These are phyloP conservation scores for Coemansia javaensis DNA, from an alignment of 192 early-diverging fungal genomes.

Conservation along the genomic window DNA sequence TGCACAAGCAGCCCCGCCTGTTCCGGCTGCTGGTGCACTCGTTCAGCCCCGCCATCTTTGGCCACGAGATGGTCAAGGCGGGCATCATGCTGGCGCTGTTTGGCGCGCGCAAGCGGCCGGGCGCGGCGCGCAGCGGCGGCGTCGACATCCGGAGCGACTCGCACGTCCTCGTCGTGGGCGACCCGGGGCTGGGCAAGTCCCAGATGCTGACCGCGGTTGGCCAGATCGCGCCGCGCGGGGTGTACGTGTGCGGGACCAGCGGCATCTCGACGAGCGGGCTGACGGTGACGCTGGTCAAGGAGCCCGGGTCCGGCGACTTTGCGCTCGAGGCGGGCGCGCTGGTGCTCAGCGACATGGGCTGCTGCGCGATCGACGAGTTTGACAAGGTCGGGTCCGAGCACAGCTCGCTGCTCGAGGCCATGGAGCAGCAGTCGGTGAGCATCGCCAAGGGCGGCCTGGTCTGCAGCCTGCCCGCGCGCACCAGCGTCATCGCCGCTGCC, in stretches of 20 bases:
- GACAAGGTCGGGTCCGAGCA: conserved; percentile 83
- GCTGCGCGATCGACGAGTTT: conserved; percentile 89
- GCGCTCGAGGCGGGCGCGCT: conserved; percentile 76
- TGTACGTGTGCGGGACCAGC: conserved; percentile 73
- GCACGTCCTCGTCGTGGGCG: conserved; percentile 74
- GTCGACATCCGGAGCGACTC: conserved; percentile 63
- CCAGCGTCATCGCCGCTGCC: conserved; percentile 82
- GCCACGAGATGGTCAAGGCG: conserved; percentile 81
- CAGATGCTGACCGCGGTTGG: conserved; percentile 82
- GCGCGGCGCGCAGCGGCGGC: conserved; percentile 19
- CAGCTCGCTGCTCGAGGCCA: conserved; percentile 75
- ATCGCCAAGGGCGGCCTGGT: conserved; percentile 85
- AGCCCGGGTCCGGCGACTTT: conserved; percentile 67
- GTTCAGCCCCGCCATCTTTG: conserved; percentile 75
- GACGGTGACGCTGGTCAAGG: conserved; percentile 69
- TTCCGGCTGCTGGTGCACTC: conserved; percentile 75
- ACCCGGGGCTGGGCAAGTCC: conserved; percentile 83
- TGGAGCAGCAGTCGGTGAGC: conserved; percentile 84
- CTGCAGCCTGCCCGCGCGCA: conserved; percentile 74
- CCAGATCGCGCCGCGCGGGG: conserved; percentile 73
- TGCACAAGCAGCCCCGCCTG: conserved; percentile 55
- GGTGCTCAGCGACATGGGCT: conserved; percentile 85
- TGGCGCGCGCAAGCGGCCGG: conserved; percentile 53
- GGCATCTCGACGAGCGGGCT: conserved; percentile 63
- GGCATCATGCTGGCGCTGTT: conserved; percentile 75